Evolutionary conservation across 768 basidiomycete species (phyloP), one percentile per base, ranked within the genome.

Genomic region (Podaxis sp.): DNA sequence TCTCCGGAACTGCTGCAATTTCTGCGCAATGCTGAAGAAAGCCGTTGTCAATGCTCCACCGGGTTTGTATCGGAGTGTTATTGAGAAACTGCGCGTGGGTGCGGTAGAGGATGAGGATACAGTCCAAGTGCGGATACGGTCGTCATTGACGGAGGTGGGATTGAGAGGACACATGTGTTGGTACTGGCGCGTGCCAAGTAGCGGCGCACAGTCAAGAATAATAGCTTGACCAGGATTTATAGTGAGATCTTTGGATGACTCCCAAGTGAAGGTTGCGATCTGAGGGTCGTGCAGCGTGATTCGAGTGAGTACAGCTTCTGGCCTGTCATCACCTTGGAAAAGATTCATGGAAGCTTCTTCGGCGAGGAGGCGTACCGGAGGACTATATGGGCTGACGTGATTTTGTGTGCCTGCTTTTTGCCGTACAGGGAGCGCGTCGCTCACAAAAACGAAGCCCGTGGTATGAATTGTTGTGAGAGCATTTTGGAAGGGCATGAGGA

Each of bases 61-160:
- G 0, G 74, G 73, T 68, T 85, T 84, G 65, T 80, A 73, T 36
- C 84, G 78, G 75, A 88, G 82, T 17, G 87, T 88, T 9, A 87
- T 65, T 15, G 78, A 70, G 69, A 82, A 81, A 11, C 61, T 4
- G 50, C 49, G 49, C 53, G 64, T 58, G 59, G 64, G 56, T 62
- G 56, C n/a, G 54, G 56, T 59, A 54, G 56, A 65, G 19, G 70
- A 43, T 13, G 77, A 77, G 19, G 86, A 86, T 17, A 87, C 76
- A 0, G 86, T 87, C 85, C 85, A 88, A 3, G 86, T 87, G 11
- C 86, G 82, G 13, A 88, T 80, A 51, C 83, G 80, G 65, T 88
- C 85, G 68, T 87, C 86, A 66, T 85, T 85, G 12, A 83, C 72
- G 11, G 77, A 75, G 19, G 73, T 78, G 0, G 80, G 79, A 12